Evolutionary conservation across 1,284 basidiomycete species (phyloP), one percentile per base, ranked within the genome.

Genomic region (Fistulinella cinereoalba): DNA sequence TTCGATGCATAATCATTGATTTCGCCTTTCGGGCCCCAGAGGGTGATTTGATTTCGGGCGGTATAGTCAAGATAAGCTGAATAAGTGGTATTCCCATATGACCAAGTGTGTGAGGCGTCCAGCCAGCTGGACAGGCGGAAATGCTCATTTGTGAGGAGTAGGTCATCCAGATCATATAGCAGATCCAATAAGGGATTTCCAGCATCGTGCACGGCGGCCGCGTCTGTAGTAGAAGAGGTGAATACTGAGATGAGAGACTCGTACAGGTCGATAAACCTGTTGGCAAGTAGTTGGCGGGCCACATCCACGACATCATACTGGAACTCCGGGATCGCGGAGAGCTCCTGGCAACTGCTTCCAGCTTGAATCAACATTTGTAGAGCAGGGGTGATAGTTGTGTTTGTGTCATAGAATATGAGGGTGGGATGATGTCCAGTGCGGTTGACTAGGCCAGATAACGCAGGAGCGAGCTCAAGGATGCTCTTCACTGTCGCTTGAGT

Each of bases 21-120:
- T 56, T 72, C 60, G n/a, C 71, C 72, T 21, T 61, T 58, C 3
- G 71, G 71, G n/a, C 73, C 73, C 72, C 73, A 75, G 23, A 74
- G 65, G 24, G 68, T 70, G 54, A 75, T 64, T 56, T 74, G 72
- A 55, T 74, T 74, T 27, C 72, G 65, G 12, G 73, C 69, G 43
- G 69, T 62, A 51, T 68, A 72, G 50, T 69, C 69, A 31, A 74
- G 61, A 44, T 67, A 69, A 21, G 55, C 55, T 0, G 61, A 66
- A 44, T 72, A 71, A n/a, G 64, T 55, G 44, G 46, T 38, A 25
- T 69, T 60, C 12, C 43, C 53, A 22, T 56, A 47, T 10, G 67
- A 57, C 29, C 66, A 70, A 16, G 47, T 49, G 22, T 54, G 59
- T 6, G 71, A 71, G 27, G 66, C 64, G 12, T 57, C 24, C 53